Conservation (phyloP, 2,329 filamentous ascomycete species). For the Trichothecium roseum region DNA sequence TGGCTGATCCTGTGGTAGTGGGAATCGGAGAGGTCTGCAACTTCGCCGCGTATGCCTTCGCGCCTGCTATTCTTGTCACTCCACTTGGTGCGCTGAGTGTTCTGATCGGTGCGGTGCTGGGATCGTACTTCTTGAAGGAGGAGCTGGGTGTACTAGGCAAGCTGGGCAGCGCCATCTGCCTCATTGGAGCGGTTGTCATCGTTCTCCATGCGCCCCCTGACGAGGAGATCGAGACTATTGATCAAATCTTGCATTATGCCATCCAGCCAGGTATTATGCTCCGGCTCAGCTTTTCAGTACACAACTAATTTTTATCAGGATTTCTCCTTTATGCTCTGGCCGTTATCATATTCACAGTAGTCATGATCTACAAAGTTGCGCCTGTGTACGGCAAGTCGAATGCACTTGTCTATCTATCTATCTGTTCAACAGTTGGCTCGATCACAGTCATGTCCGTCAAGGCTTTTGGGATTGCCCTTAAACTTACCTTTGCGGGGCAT, state of each 20-base stretch:
- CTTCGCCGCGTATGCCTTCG: conserved; percentile 96
- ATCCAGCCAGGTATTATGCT: conserved; percentile 67
- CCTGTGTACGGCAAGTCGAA: conserved; percentile 90
- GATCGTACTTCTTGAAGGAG: conserved; percentile 89
- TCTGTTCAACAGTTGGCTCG: conserved; percentile 93
- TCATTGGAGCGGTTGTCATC: conserved; percentile 94
- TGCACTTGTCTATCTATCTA: conserved; percentile 90
- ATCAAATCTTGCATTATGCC: conserved; percentile 83
- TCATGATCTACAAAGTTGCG: conserved; percentile 95
- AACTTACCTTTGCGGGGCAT: conserved; percentile 83
- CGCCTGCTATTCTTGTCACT: conserved; percentile 95
- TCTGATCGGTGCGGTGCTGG: conserved; percentile 86
- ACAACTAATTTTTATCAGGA: conserved; percentile 39
- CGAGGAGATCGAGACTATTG: conserved; percentile 80
- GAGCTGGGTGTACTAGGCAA: conserved; percentile 84
- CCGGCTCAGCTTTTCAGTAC: conserved; percentile 1
- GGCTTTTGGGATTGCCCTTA: conserved; percentile 94
- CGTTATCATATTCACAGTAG: conserved; percentile 71
- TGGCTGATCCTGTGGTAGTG: conserved; percentile 47
- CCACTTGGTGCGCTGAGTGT: conserved; percentile 90
- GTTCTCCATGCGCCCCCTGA: conserved; percentile 95
- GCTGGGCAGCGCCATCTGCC: conserved; percentile 88
- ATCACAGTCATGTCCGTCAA: conserved; percentile 99
- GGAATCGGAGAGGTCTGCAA: conserved; percentile 90
- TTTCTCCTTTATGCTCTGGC: conserved; percentile 79